Conservation (phyloP, 2,329 filamentous ascomycete genomes). For the Tolypocladium amazonense region DNA sequence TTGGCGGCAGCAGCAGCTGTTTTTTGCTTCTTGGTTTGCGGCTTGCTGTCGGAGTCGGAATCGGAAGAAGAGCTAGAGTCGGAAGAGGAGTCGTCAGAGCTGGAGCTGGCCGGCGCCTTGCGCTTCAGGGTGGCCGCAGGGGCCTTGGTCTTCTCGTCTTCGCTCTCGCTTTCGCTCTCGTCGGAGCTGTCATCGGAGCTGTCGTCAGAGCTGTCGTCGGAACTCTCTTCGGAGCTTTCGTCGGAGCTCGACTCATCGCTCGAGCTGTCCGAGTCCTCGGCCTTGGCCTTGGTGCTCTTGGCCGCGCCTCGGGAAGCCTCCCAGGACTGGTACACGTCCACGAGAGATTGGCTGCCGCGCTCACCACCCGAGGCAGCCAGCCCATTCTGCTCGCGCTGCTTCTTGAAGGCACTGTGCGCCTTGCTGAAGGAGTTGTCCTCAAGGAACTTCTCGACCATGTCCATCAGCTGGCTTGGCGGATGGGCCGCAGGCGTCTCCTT, state of each 20-base stretch:
- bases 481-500: conserved; percentile 12
- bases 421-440: conserved; percentile 52
- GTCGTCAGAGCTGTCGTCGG: conserved; percentile 10
- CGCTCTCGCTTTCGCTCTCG: conserved; percentile 14
- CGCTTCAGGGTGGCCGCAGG: conserved; percentile 28
- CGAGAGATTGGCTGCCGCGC: conserved; percentile 27
- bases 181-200: conserved; percentile 9
- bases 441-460: conserved; percentile 57
- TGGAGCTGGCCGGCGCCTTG: conserved; percentile 23
- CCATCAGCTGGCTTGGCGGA: conserved; percentile 51
- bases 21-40: conserved; percentile 42
- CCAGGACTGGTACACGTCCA: conserved; percentile 41
- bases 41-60: conserved; percentile 34
- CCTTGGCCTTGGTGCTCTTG: conserved; percentile 9
- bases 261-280: conserved; percentile 11
- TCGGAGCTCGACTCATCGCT: conserved; percentile 21
- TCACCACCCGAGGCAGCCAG: conserved; percentile 20
- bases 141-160: conserved; percentile 11
- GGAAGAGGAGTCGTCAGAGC: background rate
- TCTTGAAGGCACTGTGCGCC: conserved; percentile 51
- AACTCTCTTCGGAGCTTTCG: conserved; percentile 25
- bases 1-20: conserved; percentile 15
- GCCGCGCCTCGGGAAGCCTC: conserved; percentile 18
- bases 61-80: conserved; percentile 20
- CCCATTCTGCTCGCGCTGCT: conserved; percentile 47